Conservation (phyloP, 306 rosid genomes). For the Sophora flavescens region DNA sequence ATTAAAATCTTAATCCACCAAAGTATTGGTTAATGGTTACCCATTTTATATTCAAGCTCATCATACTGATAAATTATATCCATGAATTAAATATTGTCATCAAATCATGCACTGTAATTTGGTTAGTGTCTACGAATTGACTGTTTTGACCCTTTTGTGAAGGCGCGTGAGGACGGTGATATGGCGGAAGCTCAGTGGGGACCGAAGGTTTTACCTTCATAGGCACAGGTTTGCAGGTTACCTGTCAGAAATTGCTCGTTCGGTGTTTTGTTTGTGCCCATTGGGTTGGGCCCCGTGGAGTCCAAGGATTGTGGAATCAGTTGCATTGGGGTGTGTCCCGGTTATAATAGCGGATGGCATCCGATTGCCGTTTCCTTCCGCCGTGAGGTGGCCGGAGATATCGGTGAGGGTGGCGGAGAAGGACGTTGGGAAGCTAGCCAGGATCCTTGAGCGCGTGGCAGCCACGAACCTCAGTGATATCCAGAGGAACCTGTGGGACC, state of each 20-base stretch:
- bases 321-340: slow-evolving; percentile 77
- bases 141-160: slow-evolving; percentile 15
- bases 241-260: slow-evolving; percentile 72
- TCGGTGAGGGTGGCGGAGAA: slow-evolving; percentile 70
- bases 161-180: slow-evolving; percentile 75
- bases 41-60: too few relatives aligned
- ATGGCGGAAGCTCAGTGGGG: slow-evolving; percentile 64
- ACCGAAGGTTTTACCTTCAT: slow-evolving; percentile 64
- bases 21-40: too few relatives aligned
- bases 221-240: slow-evolving; percentile 72
- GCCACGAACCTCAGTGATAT: slow-evolving; percentile 61
- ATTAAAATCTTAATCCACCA: too few relatives aligned
- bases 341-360: slow-evolving; percentile 75
- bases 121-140: not conserved
- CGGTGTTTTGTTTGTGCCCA: slow-evolving; percentile 73
- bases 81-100: too few relatives aligned
- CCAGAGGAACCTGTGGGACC: slow-evolving; percentile 68
- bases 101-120: not conserved
- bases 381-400: slow-evolving; percentile 71
- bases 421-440: slow-evolving; percentile 62
- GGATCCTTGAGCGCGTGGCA: slow-evolving; percentile 70
- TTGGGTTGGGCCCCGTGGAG: slow-evolving; percentile 95
- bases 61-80: too few relatives aligned
- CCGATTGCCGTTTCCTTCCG: slow-evolving; percentile 62
- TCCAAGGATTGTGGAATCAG: slow-evolving; percentile 78